Conservation (phyloP, 2,329 filamentous ascomycete species). For the Aureobasidium sp. region DNA sequence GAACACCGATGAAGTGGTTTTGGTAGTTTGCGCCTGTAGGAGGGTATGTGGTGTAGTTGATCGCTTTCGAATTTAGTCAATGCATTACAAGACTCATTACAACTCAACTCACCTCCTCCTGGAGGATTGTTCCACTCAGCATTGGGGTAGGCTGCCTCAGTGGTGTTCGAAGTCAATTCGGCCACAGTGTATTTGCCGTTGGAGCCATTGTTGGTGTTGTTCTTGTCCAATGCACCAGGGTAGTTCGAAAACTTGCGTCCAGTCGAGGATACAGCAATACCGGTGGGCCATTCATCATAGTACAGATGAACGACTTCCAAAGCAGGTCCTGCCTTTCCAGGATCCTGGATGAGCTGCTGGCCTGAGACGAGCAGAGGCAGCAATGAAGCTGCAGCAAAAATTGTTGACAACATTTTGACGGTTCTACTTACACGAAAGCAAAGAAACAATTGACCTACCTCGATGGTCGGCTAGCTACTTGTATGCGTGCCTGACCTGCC, state of each 20-base stretch:
- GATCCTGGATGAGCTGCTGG: conserved; percentile 26
- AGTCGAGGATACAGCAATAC: conserved; percentile 45
- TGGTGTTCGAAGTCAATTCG: conserved; percentile 38
- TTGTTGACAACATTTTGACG: background rate
- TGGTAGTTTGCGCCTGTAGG: conserved; percentile 40
- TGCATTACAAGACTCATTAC: background rate
- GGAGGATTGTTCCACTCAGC: conserved; percentile 42
- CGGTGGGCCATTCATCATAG: conserved; percentile 44
- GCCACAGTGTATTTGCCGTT: conserved; percentile 43
- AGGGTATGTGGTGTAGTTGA: conserved; percentile 45
- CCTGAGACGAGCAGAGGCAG: background rate
- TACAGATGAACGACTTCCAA: conserved; percentile 46
- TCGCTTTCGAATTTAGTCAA: conserved; percentile 23
- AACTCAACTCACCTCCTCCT: conserved; percentile 28
- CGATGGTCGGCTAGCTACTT: conserved; percentile 7
- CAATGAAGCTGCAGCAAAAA: background rate
- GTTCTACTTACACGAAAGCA: background rate
- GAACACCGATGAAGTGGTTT: conserved; percentile 45
- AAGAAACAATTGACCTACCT: conserved; percentile 3
- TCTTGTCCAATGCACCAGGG: conserved; percentile 41
- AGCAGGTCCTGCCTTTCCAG: conserved; percentile 34
- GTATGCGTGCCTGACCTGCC: conserved; percentile 2
- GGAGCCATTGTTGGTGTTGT: conserved; percentile 37
- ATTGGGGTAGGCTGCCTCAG: conserved; percentile 39
- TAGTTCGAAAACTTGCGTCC: conserved; percentile 49